phyloP scores from a whole-genome alignment of 768 basidiomycete species.

The Leccinellum albellum region DNA sequence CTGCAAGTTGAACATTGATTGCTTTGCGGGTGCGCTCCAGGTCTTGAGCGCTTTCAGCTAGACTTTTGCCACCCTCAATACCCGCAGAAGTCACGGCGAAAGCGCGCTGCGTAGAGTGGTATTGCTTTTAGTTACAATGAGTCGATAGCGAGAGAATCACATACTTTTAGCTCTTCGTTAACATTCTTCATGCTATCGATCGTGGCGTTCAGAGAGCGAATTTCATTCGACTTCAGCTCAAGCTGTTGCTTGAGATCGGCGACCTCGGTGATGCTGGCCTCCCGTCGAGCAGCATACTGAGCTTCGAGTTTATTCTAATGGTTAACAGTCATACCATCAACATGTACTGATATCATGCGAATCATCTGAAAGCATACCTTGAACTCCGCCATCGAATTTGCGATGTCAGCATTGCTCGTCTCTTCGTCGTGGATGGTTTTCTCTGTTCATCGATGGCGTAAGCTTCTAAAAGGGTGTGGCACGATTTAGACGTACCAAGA shows the following conservation, averaged over 20 bases:
- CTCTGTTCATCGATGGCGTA: slow-evolving; percentile 46
- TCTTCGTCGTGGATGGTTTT: slow-evolving; percentile 91
- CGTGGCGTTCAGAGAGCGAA: slow-evolving; percentile 76
- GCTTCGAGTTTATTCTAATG: slow-evolving; percentile 86
- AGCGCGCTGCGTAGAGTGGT: slow-evolving; percentile 63
- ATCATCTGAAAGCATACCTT: slow-evolving; percentile 52
- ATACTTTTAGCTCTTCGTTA: slow-evolving; percentile 96
- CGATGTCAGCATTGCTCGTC: slow-evolving; percentile 74
- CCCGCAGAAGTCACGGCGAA: slow-evolving; percentile 97
- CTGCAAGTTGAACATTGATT: slow-evolving; percentile 95
- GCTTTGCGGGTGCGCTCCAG: slow-evolving; percentile 95
- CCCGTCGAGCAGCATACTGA: slow-evolving; percentile 90
- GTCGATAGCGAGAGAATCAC: slow-evolving; percentile 13
- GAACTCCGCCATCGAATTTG: slow-evolving; percentile 83
- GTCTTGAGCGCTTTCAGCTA: slow-evolving; percentile 96
- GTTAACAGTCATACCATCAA: slow-evolving; percentile 4
- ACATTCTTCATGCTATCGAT: slow-evolving; percentile 93
- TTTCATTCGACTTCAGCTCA: slow-evolving; percentile 79
- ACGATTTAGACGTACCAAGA: slow-evolving; percentile 56
- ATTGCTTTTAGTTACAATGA: background rate
- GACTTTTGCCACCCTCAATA: slow-evolving; percentile 93
- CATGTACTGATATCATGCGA: background rate
- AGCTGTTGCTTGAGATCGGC: slow-evolving; percentile 86
- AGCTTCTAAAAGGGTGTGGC: slow-evolving; percentile 1
- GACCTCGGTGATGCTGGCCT: slow-evolving; percentile 82